Percentiles rank a stretch among this genome's conserved stretches.
These are phyloP conservation scores for Kwoniella dejecticola DNA, from an alignment of 768 basidiomycete genomes.

Conservation along the genomic window DNA sequence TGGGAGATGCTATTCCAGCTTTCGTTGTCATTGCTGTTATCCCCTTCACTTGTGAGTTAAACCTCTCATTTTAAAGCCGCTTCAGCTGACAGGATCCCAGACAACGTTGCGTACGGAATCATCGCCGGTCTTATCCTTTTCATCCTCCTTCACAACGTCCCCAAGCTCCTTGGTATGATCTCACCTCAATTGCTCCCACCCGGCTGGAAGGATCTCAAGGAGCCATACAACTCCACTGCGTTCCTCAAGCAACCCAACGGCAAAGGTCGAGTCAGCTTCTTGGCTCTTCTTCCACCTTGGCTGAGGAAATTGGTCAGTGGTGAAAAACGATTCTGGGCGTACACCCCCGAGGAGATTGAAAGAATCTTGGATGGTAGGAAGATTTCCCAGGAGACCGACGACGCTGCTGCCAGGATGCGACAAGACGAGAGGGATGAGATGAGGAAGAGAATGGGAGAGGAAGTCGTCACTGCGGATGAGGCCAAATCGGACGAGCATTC, in stretches of 20 bases:
- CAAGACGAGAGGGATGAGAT: constrained; percentile 45
- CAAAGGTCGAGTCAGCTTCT: constrained; percentile 23
- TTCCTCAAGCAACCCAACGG: constrained; percentile 39
- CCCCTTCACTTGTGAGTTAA: constrained; percentile 48
- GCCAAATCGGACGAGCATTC: not conserved
- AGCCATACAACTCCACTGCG: constrained; percentile 43
- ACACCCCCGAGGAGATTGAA: constrained; percentile 46
- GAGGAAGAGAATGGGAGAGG: constrained; percentile 35
- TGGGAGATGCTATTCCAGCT: constrained; percentile 82
- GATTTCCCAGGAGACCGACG: constrained; percentile 32
- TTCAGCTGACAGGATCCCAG: too few relatives aligned
- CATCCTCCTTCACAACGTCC: constrained; percentile 70
- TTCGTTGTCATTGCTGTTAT: constrained; percentile 81
- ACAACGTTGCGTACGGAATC: constrained; percentile 84
- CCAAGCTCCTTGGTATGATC: constrained; percentile 63
- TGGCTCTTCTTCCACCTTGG: constrained; percentile 45
- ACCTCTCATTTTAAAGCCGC: too few relatives aligned
- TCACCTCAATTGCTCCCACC: constrained; percentile 53
- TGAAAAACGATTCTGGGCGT: constrained; percentile 43
- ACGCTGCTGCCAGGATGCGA: constrained; percentile 37
- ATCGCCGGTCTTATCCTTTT: constrained; percentile 76
- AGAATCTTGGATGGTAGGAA: constrained; percentile 38
- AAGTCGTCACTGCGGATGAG: not conserved
- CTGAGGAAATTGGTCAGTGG: constrained; percentile 42
- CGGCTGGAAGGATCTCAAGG: constrained; percentile 49